These are phyloP conservation scores for Arachis stenosperma DNA, from an alignment of 306 rosid species.

Conservation along the genomic window DNA sequence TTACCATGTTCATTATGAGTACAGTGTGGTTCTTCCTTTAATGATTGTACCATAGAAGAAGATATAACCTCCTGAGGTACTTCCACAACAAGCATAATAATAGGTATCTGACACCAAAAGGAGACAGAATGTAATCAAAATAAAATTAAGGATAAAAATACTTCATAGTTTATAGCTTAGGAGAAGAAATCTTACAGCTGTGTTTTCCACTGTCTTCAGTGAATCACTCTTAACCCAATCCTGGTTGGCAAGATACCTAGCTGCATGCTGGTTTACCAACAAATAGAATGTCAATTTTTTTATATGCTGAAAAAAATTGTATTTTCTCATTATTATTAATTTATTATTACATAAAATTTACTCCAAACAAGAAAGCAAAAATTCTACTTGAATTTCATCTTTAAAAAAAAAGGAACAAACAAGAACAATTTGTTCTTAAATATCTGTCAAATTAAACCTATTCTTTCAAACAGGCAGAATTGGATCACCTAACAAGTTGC, in stretches of 20 bases:
- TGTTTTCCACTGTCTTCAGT: conserved; percentile 90
- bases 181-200: conserved; percentile 69
- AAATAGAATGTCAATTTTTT: conserved; percentile 31
- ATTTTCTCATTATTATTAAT: conserved; percentile 8
- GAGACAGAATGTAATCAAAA: conserved; percentile 40
- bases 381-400: too few relatives aligned
- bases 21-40: conserved; percentile 65
- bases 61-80: conserved; percentile 76
- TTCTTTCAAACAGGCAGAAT: conserved; percentile 22
- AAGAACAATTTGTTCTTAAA: conserved; percentile 6
- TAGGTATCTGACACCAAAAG: conserved; percentile 69
- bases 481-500: conserved; percentile 11
- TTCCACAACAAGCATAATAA: conserved; percentile 97
- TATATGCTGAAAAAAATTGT: not conserved
- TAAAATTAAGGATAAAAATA: conserved; percentile 21
- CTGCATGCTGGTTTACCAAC: conserved; percentile 81
- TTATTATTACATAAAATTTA: conserved; percentile 10
- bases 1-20: conserved; percentile 52
- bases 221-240: conserved; percentile 96
- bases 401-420: not conserved
- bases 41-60: conserved; percentile 70
- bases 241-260: conserved; percentile 95
- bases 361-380: conserved; percentile 11
- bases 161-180: conserved; percentile 22
- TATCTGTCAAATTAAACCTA: conserved; percentile 18